phyloP scores from a whole-genome alignment of 2,329 filamentous ascomycete species.

The Xylaria polymorpha region DNA sequence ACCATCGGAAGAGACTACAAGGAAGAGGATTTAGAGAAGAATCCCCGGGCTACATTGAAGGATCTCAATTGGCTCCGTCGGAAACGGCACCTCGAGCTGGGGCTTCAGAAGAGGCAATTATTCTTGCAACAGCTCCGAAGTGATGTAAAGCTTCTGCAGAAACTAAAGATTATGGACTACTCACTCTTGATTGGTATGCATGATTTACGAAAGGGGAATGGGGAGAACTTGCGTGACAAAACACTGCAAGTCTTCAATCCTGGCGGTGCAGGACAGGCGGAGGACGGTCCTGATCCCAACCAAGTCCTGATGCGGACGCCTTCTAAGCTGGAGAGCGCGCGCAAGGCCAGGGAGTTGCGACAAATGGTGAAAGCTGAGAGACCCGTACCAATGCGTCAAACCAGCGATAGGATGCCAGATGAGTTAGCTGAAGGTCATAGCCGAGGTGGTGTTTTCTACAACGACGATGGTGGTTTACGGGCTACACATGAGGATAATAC shows the following conservation, averaged over 20 bases:
- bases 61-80: slow-evolving; percentile 96
- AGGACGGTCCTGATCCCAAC: slow-evolving; percentile 70
- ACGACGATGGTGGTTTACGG: slow-evolving; percentile 92
- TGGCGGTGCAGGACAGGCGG: slow-evolving; percentile 70
- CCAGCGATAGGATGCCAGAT: slow-evolving; percentile 86
- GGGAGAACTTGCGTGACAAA: slow-evolving; percentile 90
- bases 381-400: slow-evolving; percentile 90
- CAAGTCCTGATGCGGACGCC: slow-evolving; percentile 84
- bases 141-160: slow-evolving; percentile 88
- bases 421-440: slow-evolving; percentile 81
- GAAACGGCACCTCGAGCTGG: slow-evolving; percentile 86
- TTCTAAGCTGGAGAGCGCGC: slow-evolving; percentile 89
- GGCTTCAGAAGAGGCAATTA: slow-evolving; percentile 84
- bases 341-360: slow-evolving; percentile 89
- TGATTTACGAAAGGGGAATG: slow-evolving; percentile 88
- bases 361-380: slow-evolving; percentile 94
- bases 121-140: slow-evolving; percentile 90
- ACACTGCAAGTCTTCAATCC: slow-evolving; percentile 95
- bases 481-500: slow-evolving; percentile 91
- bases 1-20: slow-evolving; percentile 92
- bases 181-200: slow-evolving; percentile 95
- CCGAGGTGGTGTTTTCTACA: slow-evolving; percentile 82
- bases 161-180: slow-evolving; percentile 98
- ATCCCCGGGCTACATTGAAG: slow-evolving; percentile 92
- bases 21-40: slow-evolving; percentile 87